These are phyloP conservation scores for Thuidium tamariscinum DNA, from an alignment of 225 moss, liverwort and hornwort genomes.

Conservation along the genomic window DNA sequence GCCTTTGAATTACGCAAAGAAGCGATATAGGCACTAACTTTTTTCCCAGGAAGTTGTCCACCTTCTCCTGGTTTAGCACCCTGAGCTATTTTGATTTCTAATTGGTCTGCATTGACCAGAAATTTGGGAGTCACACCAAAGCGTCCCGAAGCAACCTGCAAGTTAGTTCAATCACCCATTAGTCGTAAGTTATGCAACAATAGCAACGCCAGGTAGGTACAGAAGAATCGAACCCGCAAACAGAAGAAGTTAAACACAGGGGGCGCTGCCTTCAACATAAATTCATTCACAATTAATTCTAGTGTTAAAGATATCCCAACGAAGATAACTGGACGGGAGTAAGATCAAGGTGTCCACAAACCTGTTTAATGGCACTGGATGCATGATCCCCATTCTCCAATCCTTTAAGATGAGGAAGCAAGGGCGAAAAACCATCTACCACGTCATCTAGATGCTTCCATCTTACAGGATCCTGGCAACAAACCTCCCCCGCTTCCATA, in stretches of 20 bases:
- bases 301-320: neutral
- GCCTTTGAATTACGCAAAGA: conserved; percentile 78
- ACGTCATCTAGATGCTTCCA: conserved; percentile 80
- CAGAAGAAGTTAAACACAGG: neutral
- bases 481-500: neutral
- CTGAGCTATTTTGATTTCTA: conserved; percentile 92
- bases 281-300: neutral
- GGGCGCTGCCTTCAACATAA: neutral
- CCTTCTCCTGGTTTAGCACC: conserved; percentile 97
- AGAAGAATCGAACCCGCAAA: neutral
- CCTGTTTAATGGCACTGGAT: conserved; percentile 93
- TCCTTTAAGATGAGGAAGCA: conserved; percentile 80
- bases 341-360: neutral
- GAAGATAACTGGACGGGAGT: neutral
- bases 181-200: neutral
- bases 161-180: neutral
- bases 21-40: conserved; percentile 88
- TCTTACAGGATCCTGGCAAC: conserved; percentile 76
- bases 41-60: conserved; percentile 88
- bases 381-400: conserved; percentile 82
- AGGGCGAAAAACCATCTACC: conserved; percentile 60
- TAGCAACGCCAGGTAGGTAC: neutral
- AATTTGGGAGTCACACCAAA: conserved; percentile 95
- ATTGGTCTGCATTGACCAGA: conserved; percentile 63
- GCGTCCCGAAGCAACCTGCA: conserved; percentile 84